phyloP scores from a whole-genome alignment of 2,329 filamentous ascomycete genomes.

The Fusarium hostae region DNA sequence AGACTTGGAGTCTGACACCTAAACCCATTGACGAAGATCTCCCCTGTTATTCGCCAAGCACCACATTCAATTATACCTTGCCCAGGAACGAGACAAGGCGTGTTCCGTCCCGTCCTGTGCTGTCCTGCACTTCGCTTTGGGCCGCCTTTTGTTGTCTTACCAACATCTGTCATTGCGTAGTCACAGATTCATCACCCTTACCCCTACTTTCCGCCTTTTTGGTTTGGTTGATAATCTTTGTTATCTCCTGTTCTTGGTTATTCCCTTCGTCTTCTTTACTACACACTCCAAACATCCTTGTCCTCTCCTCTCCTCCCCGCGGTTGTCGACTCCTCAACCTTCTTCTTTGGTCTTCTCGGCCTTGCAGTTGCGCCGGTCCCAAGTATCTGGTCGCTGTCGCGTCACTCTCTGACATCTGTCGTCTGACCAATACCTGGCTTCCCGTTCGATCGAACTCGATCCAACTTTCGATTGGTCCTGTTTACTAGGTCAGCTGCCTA shows the following conservation, averaged over 20 bases:
- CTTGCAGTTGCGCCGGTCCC: constrained; percentile 28
- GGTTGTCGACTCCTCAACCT: constrained; percentile 11
- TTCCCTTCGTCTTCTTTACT: constrained; percentile 12
- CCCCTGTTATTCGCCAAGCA: constrained; percentile 34
- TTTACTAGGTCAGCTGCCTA: constrained; percentile 38
- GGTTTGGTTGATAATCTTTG: constrained; percentile 19
- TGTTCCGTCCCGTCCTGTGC: not conserved
- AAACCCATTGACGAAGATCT: constrained; percentile 24
- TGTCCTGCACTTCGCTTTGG: constrained; percentile 16
- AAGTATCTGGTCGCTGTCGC: constrained; percentile 37
- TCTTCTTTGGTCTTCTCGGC: constrained; percentile 15
- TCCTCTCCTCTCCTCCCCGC: not conserved
- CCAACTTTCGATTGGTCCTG: constrained; percentile 33
- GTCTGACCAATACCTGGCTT: constrained; percentile 37
- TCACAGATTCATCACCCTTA: constrained; percentile 27
- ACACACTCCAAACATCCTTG: constrained; percentile 7
- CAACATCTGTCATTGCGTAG: constrained; percentile 28
- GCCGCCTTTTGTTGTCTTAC: constrained; percentile 33
- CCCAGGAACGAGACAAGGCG: constrained; percentile 23
- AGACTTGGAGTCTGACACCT: not conserved
- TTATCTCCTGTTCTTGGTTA: constrained; percentile 19
- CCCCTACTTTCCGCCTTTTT: constrained; percentile 24
- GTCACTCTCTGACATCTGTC: constrained; percentile 37
- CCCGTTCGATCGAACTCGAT: constrained; percentile 29
- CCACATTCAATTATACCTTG: constrained; percentile 18